Evolutionary conservation across 2,329 filamentous ascomycete species (phyloP), one percentile per base, ranked within the genome.

Genomic region (Penicillium fuscoglaucum): DNA sequence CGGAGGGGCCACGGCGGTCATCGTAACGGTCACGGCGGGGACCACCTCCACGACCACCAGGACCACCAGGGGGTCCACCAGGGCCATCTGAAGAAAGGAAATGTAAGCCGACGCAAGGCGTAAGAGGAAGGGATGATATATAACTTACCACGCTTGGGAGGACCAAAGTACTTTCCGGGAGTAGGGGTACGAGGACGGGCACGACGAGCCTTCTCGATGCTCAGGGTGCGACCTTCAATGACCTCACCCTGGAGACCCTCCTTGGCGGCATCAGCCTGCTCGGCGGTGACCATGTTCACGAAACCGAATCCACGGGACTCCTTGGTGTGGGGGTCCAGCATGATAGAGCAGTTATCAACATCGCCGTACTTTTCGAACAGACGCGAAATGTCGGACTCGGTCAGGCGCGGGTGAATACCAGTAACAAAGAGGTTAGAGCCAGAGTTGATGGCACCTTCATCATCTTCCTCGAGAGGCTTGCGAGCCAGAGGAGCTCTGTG

Each of bases 391-490:
- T 98, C 95, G 17, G 88, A 85, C 77, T 99, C 95, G 48, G 85
- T 88, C 66, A 99, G 85, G 70, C 90, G 90, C 58, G 95, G 95
- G 76, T 98, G 92, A 66, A 99, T 99, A 69, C 95, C 95, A 64
- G 95, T 99, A 66, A 99, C 95, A 77, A 99, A 99, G 60, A 99
- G 89, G 82, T 99, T 99, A 67, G 95, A 97, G 68, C 95, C 95
- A 63, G 92, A 90, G 80, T 99, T 99, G 73, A 90, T 75, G 63
- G 93, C 89, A 68, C 89, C 90, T 70, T 91, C 89, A 68, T 96
- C 83, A 46, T 85, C 91, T 40, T 78, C 76, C 52, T 78, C 76
- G 12, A 67, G 10, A n/a, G 62, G 74, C 70, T 78, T 78, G 65
- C 79, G 78, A 59, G 77, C 79, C 49, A 77, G 74, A 41, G 79